Evolutionary conservation across 768 basidiomycete genomes (phyloP).

Genomic region (Macrolepiota dolichaula): DNA sequence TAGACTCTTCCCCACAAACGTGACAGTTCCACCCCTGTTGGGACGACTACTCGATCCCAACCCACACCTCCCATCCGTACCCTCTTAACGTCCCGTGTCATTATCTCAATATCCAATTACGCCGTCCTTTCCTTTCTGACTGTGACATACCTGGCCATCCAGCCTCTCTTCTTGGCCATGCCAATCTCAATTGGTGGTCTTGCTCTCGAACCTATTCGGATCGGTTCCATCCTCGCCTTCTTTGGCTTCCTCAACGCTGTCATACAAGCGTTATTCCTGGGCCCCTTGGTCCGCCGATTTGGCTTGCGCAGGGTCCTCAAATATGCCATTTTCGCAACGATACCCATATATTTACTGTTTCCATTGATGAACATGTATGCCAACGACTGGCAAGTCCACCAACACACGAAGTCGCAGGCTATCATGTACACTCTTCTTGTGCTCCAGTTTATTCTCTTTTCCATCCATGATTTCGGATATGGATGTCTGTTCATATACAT

Average conservation of each 20-base stretch:
- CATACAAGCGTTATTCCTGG: constrained; percentile 37
- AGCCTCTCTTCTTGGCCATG: no score
- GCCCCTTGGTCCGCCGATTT: constrained; percentile 34
- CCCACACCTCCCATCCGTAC: no score
- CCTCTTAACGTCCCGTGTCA: no score
- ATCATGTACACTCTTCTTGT: no score
- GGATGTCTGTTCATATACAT: constrained; percentile 33
- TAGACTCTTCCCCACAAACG: no score
- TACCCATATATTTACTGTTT: constrained; percentile 37
- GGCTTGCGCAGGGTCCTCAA: constrained; percentile 32
- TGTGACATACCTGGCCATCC: constrained; percentile 45
- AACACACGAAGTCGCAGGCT: no score
- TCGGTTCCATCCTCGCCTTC: constrained; percentile 52
- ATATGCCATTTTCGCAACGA: constrained; percentile 30
- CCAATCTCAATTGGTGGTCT: constrained; percentile 67
- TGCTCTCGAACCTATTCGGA: constrained; percentile 54
- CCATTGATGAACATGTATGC: no score
- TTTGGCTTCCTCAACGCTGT: constrained; percentile 24
- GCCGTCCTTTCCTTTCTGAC: constrained; percentile 52
- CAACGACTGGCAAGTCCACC: constrained; percentile 18
- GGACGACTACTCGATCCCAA: no score
- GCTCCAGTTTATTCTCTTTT: no score
- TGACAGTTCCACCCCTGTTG: no score
- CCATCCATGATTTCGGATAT: no score
- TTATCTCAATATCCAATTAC: no score